Evolutionary conservation across 2,329 filamentous ascomycete species (phyloP), one percentile per base, ranked within the genome.

Genomic region (Chaetomium globosum): DNA sequence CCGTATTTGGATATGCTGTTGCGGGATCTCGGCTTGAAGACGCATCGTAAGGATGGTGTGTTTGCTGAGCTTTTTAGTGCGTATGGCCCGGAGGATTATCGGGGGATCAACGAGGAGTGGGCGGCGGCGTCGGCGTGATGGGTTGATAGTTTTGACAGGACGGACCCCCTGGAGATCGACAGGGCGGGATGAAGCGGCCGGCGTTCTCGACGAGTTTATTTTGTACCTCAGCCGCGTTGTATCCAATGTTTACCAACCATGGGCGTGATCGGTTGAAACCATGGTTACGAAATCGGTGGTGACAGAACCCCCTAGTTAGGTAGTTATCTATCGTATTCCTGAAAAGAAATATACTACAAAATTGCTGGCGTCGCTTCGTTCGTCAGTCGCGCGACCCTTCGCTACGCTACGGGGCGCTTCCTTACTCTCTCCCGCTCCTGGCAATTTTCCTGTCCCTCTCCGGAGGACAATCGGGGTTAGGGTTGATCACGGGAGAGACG

Each of bases 1-100:
- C 89, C 89, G 3, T 95, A 92, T 65, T 74, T 91, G 21, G 90
- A 93, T 74, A 72, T 88, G 71, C 74, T 94, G 72, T 73, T 91
- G 68, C 77, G 78, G 6, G 90, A 94, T 74, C 71, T 93, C 64
- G 88, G 85, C 0, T 75, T 93, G 61, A 77, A 81, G n/a, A 77
- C 78, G 12, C 79, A 83, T 69, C 78, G 86, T 36, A 89, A 89
- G 77, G 76, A 80, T 64, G 81, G 83, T 0, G 78, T 75, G 71
- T 71, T 82, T 58, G 77, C 77, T 1, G 85, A 88, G 71, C 78
- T 83, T 33, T 83, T 82, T 61, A 75, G 80, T 52, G 80, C 86
- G 1, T 89, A 89, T 74, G 81, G 83, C 0, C 82, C 84, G 1
- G 80, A 82, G 59, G 86, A 89, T 70, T 89, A 89, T 70, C 74